These are phyloP conservation scores for Phialemoniopsis sp. DNA, from an alignment of 2,329 filamentous ascomycete genomes.

Conservation along the genomic window DNA sequence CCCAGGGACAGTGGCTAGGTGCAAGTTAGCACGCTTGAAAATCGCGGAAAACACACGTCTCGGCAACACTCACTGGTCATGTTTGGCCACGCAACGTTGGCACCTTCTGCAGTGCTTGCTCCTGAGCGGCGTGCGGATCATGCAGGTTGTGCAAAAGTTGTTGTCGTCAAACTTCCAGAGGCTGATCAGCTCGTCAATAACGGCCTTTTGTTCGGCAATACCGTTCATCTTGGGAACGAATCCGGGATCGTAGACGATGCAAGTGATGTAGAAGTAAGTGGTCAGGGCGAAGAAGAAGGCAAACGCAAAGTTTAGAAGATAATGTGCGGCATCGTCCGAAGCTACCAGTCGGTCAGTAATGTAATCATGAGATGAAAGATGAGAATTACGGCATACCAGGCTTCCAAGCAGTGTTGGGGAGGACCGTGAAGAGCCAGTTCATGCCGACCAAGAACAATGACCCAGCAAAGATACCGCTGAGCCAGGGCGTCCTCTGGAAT, in stretches of 20 bases:
- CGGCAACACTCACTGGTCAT: slow-evolving; percentile 74
- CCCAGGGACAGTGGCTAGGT: slow-evolving; percentile 88
- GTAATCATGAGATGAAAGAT: slow-evolving; percentile 36
- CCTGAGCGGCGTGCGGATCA: slow-evolving; percentile 86
- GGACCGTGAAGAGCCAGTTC: slow-evolving; percentile 69
- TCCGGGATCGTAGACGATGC: slow-evolving; percentile 86
- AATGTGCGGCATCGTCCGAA: slow-evolving; percentile 38
- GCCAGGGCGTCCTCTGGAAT: slow-evolving; percentile 88
- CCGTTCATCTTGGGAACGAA: slow-evolving; percentile 89
- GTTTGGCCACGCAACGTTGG: slow-evolving; percentile 87
- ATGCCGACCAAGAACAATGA: slow-evolving; percentile 78
- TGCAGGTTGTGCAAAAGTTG: slow-evolving; percentile 91
- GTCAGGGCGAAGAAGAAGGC: slow-evolving; percentile 59
- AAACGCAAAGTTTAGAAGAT: slow-evolving; percentile 78
- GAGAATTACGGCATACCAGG: slow-evolving; percentile 38
- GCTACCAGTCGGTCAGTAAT: slow-evolving; percentile 42
- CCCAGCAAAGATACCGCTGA: slow-evolving; percentile 88
- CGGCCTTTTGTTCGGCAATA: slow-evolving; percentile 82
- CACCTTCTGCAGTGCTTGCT: slow-evolving; percentile 96
- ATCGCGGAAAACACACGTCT: background rate
- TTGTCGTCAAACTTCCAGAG: slow-evolving; percentile 88
- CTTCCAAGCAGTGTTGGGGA: slow-evolving; percentile 43
- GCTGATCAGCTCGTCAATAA: slow-evolving; percentile 81
- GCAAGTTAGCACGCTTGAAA: background rate
- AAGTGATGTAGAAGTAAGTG: slow-evolving; percentile 79